These are phyloP conservation scores for Penicillium crustosum DNA, from an alignment of 2,329 filamentous ascomycete species.

Conservation along the genomic window DNA sequence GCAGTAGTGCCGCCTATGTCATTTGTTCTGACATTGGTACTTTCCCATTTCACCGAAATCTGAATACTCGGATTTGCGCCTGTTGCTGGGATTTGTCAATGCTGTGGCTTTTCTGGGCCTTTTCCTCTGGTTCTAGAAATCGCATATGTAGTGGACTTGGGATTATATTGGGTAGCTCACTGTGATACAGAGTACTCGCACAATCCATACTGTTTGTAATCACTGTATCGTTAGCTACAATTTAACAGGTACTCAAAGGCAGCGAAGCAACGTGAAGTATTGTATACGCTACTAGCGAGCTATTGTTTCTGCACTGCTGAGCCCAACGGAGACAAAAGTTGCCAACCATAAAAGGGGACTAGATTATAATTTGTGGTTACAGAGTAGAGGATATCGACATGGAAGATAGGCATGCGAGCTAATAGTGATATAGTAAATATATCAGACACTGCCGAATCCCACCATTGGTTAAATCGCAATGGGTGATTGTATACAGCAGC, in stretches of 20 bases:
- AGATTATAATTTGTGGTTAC: background rate
- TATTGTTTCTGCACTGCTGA: background rate
- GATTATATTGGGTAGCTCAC: background rate
- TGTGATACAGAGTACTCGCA: background rate
- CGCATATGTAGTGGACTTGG: background rate
- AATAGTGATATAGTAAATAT: too few species aligned
- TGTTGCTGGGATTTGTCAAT: background rate
- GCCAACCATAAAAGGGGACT: background rate
- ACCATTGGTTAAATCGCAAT: too few species aligned
- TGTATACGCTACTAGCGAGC: background rate
- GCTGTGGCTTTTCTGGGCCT: too few species aligned
- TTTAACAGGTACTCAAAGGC: background rate
- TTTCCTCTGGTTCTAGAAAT: background rate
- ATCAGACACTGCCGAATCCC: too few species aligned
- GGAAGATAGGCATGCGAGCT: too few species aligned
- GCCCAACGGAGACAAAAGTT: background rate
- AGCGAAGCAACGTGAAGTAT: background rate
- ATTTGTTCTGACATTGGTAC: background rate
- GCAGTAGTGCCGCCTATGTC: background rate
- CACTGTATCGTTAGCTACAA: background rate
- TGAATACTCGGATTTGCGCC: background rate
- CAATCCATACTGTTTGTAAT: background rate
- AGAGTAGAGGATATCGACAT: background rate
- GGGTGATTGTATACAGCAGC: too few species aligned
- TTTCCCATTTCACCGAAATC: background rate